Evolutionary conservation across 805 yeast genomes (phyloP).

Genomic region (Barnettozyma salicaria): DNA sequence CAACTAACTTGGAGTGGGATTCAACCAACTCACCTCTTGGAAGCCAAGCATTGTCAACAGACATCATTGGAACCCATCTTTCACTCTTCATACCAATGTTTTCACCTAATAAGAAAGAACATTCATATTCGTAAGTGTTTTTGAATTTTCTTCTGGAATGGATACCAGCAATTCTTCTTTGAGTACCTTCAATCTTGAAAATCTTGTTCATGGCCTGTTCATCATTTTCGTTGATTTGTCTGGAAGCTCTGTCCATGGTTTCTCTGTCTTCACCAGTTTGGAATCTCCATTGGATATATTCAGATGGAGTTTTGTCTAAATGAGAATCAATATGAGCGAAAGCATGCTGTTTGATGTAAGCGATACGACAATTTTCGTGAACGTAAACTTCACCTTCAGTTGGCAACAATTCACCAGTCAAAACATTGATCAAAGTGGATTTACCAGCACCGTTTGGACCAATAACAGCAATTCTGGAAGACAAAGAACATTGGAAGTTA

Average conservation of each 20-base stretch:
- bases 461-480: constrained; percentile 99
- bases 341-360: constrained; percentile 99
- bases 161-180: constrained; percentile 94
- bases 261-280: constrained; percentile 99
- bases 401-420: constrained; percentile 99
- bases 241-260: constrained; percentile 99
- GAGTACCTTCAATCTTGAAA: constrained; percentile 98
- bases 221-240: constrained; percentile 95
- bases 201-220: constrained; percentile 99
- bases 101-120: constrained; percentile 96
- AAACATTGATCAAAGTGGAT: constrained; percentile 96
- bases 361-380: constrained; percentile 99
- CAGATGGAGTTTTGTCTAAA: constrained; percentile 99
- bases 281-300: constrained; percentile 99
- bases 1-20: constrained; percentile 98
- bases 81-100: constrained; percentile 98
- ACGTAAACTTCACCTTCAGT: constrained; percentile 98
- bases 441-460: constrained; percentile 99
- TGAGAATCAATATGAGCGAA: constrained; percentile 99
- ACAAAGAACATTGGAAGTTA: constrained; percentile 97
- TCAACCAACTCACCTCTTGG: constrained; percentile 98
- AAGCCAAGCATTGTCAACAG: constrained; percentile 99
- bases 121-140: constrained; percentile 99
- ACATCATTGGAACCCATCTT: constrained; percentile 99
- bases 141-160: constrained; percentile 99